Percentiles rank a stretch among this genome's conserved stretches.
These are phyloP conservation scores for Panicum hallii DNA, from an alignment of 202 grass and related monocot species.

Conservation along the genomic window DNA sequence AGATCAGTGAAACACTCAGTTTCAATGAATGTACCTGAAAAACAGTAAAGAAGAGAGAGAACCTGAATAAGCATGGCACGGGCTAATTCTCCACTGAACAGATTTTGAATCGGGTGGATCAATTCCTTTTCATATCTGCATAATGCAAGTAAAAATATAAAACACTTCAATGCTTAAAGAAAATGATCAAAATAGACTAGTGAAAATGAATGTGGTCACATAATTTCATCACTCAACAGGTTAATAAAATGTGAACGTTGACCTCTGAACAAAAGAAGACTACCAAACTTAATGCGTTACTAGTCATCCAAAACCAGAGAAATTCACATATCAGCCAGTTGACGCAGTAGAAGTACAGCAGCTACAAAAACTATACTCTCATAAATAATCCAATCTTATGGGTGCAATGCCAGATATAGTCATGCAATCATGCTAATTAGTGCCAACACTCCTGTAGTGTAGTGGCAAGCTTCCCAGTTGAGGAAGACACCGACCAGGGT, in stretches of 20 bases:
- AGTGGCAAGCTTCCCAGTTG: no score
- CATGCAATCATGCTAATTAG: neutral
- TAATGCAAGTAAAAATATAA: constrained; percentile 29
- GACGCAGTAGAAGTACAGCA: constrained; percentile 14
- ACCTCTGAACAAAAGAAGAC: constrained; percentile 33
- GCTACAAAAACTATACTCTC: neutral
- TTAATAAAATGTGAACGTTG: constrained; percentile 30
- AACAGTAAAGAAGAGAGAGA: constrained; percentile 27
- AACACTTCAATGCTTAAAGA: constrained; percentile 37
- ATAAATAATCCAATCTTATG: neutral
- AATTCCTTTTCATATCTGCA: constrained; percentile 93
- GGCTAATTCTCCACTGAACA: constrained; percentile 84
- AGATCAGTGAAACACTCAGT: constrained; percentile 43
- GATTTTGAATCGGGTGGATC: constrained; percentile 75
- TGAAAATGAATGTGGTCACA: neutral
- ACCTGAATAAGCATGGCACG: constrained; percentile 99
- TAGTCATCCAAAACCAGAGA: constrained; percentile 21
- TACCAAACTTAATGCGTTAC: constrained; percentile 17
- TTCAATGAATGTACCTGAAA: constrained; percentile 23
- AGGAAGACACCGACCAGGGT: no score
- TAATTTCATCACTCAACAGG: constrained; percentile 24
- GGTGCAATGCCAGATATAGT: neutral
- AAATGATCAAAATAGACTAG: constrained; percentile 9
- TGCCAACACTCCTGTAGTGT: neutral
- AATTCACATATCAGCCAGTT: neutral